phyloP scores from a whole-genome alignment of 768 basidiomycete genomes.

The Russula ochroleuca region DNA sequence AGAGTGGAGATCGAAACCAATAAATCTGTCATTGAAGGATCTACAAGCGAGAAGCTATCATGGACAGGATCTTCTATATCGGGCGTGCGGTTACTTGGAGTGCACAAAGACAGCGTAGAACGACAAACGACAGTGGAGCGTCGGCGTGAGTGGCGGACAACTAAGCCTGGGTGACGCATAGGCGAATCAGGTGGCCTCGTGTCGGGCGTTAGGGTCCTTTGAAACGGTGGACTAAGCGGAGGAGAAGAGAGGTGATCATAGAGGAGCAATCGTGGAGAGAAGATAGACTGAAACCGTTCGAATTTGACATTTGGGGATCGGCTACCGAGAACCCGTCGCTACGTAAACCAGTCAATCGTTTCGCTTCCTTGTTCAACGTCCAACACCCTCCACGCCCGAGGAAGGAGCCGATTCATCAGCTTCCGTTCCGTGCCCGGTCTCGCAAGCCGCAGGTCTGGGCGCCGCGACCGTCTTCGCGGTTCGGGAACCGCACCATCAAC shows the following conservation, averaged over 20 bases:
- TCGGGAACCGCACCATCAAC: slow-evolving; percentile 4
- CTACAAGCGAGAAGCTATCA: slow-evolving; percentile 16
- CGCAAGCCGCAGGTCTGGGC: not conserved
- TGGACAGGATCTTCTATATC: slow-evolving; percentile 12
- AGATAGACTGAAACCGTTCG: slow-evolving; percentile 16
- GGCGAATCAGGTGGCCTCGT: slow-evolving; percentile 13
- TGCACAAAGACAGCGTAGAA: slow-evolving; percentile 2
- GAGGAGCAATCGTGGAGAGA: slow-evolving; percentile 15
- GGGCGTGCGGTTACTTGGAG: not conserved
- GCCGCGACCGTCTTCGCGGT: slow-evolving; percentile 1
- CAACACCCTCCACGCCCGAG: slow-evolving; percentile 16
- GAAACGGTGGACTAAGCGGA: slow-evolving; percentile 13
- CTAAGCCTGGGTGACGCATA: not conserved
- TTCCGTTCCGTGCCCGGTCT: slow-evolving; percentile 13
- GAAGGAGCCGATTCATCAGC: slow-evolving; percentile 4
- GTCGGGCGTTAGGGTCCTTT: not conserved
- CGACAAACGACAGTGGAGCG: not conserved
- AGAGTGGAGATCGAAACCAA: slow-evolving; percentile 24
- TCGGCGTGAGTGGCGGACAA: not conserved
- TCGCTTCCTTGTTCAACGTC: not conserved
- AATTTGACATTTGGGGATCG: slow-evolving; percentile 8
- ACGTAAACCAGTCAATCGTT: slow-evolving; percentile 16
- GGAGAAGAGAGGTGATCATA: slow-evolving; percentile 11
- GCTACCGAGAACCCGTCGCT: slow-evolving; percentile 11
- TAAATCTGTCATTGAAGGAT: slow-evolving; percentile 22